Base-by-base conservation (phyloP, 306 rosid genomes). In the Vigna hirtella region DNA sequence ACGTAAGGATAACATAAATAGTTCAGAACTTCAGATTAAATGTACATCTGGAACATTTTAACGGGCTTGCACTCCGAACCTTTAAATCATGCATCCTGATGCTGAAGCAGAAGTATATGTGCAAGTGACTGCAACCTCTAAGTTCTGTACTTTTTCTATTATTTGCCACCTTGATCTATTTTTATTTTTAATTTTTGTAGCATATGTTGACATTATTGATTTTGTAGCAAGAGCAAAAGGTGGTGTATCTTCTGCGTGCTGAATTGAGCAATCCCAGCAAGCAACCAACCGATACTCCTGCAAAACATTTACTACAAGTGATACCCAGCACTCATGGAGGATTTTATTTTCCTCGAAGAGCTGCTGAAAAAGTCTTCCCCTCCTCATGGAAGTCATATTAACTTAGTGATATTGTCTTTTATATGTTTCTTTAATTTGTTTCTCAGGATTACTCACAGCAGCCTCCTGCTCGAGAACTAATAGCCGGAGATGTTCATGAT, bases 291-390 rank as follows among this genome's bases (percentile, higher is more conserved):
- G 32, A 30, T 90, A 88, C 78, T 90, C 88, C 73, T 90, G 91
- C 69, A 90, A 88, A 85, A 87, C 90, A 14, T 83, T 26, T 2
- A 26, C 28, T 26, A 3, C 28, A 26, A 26, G 28, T 26, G 28
- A 24, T 26, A 26, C 88, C 94, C 63, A 90, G 94, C 79, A 88
- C 93, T 15, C 96, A 87, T 72, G 96, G 96, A 79, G 93, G 93
- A 73, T 90, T 88, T 78, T 88, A 91, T 72, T 93, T 90, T 80
- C 91, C 96, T 56, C 90, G 93, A 56, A 89, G 96, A 59, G 96
- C 96, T 64, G 91, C 96, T 28, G 96, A 90, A 80, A 90, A 90
- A 87, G 91, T 88, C 73, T 90, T 90, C 65, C 96, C 96, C 93
- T 57, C 93, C 96, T 72, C 88, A 88, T 79, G 96, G 88, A 84